These are phyloP conservation scores for Kwoniella heveanensis DNA, from an alignment of 768 basidiomycete species.

Conservation along the genomic window DNA sequence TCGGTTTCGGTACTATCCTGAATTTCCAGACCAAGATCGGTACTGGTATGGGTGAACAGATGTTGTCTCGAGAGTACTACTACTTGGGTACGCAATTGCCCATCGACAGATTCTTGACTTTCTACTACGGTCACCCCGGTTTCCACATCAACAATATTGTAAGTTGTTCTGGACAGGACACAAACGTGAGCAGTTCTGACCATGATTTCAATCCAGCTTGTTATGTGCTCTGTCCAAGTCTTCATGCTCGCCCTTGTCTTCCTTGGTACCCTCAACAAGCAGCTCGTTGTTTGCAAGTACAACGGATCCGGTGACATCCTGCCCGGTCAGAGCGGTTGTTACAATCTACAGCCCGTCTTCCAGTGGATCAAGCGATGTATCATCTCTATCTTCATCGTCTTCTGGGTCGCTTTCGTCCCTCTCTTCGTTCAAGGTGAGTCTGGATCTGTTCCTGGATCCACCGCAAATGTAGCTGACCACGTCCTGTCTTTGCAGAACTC, in stretches of 20 bases:
- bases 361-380: slow-evolving; percentile 95
- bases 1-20: slow-evolving; percentile 97
- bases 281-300: slow-evolving; percentile 78
- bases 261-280: slow-evolving; percentile 85
- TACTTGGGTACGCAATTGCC: slow-evolving; percentile 97
- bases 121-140: slow-evolving; percentile 98
- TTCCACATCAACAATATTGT: slow-evolving; percentile 99
- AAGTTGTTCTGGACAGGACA: slow-evolving; percentile 1
- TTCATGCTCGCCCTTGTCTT: slow-evolving; percentile 95
- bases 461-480: background rate
- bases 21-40: slow-evolving; percentile 99
- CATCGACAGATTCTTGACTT: slow-evolving; percentile 97
- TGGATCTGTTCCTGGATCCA: background rate
- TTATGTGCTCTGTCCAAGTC: slow-evolving; percentile 93
- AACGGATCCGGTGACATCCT: slow-evolving; percentile 70
- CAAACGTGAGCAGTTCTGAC: background rate
- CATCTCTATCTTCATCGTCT: slow-evolving; percentile 97
- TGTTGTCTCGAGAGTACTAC: slow-evolving; percentile 98
- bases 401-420: slow-evolving; percentile 93
- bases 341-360: slow-evolving; percentile 90
- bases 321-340: slow-evolving; percentile 82
- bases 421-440: slow-evolving; percentile 86
- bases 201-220: slow-evolving; percentile 59
- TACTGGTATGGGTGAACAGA: slow-evolving; percentile 99
- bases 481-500: slow-evolving; percentile 65